Evolutionary conservation across 2,329 filamentous ascomycete genomes (phyloP).

Genomic region (Ilyonectria robusta): DNA sequence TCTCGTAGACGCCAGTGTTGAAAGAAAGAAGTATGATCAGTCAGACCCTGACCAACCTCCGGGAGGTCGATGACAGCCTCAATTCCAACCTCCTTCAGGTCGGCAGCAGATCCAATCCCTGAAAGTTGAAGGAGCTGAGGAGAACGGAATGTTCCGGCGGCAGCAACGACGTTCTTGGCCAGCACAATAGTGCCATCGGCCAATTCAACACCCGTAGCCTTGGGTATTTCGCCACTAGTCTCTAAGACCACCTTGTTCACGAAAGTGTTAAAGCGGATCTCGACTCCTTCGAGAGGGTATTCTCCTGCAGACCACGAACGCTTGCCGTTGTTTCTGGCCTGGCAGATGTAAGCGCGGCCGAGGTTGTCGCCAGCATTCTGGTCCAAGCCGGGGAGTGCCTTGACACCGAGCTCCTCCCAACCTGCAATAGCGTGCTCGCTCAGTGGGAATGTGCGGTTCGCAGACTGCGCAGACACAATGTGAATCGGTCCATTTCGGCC

Average conservation of each 20-base stretch:
- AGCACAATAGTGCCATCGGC: constrained; percentile 44
- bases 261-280: constrained; percentile 42
- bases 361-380: constrained; percentile 50
- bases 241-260: constrained; percentile 42
- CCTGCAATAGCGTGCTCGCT: constrained; percentile 52
- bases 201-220: constrained; percentile 48
- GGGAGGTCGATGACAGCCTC: constrained; percentile 54
- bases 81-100: constrained; percentile 59
- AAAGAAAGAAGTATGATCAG: constrained; percentile 47
- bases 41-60: constrained; percentile 64
- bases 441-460: constrained; percentile 56
- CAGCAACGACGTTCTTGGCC: constrained; percentile 59
- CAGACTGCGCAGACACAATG: constrained; percentile 48
- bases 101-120: constrained; percentile 59
- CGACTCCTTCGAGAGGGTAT: constrained; percentile 46
- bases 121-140: constrained; percentile 64
- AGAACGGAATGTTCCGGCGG: constrained; percentile 63
- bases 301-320: constrained; percentile 41
- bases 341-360: constrained; percentile 50
- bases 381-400: constrained; percentile 43
- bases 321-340: constrained; percentile 45
- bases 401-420: constrained; percentile 59
- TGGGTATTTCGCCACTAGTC: constrained; percentile 12
- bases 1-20: constrained; percentile 52
- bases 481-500: constrained; percentile 56